Evolutionary conservation across 495 filamentous ascomycete genomes (phyloP).

Genomic region (Neohortaea acidophila): DNA sequence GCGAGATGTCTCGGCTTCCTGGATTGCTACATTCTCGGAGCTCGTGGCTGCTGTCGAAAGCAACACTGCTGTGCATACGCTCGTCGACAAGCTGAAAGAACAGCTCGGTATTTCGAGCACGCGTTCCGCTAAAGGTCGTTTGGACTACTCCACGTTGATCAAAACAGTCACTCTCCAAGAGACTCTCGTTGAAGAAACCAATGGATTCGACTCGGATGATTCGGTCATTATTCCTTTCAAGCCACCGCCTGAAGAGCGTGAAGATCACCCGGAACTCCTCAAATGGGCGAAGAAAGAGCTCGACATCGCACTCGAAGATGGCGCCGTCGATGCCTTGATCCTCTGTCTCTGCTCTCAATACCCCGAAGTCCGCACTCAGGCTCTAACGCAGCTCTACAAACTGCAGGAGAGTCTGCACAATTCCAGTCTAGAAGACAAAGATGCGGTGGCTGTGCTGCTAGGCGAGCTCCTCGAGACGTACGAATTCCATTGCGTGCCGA

Average conservation of each 20-base stretch:
- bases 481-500: conserved; percentile 22
- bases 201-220: too few species aligned
- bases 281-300: conserved; percentile 62
- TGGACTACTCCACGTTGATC: too few species aligned
- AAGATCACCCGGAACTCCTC: conserved; percentile 43
- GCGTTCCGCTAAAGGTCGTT: too few species aligned
- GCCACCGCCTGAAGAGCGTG: conserved; percentile 28
- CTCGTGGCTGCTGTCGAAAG: neutral
- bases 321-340: conserved; percentile 48
- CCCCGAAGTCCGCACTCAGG: conserved; percentile 58
- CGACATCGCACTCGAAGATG: conserved; percentile 58
- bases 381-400: conserved; percentile 48
- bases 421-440: conserved; percentile 57
- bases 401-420: conserved; percentile 39
- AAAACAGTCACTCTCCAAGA: too few species aligned
- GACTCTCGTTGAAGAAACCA: too few species aligned
- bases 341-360: conserved; percentile 61
- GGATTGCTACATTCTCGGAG: neutral
- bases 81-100: neutral
- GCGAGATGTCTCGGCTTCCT: neutral
- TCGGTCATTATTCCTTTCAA: conserved; percentile 6
- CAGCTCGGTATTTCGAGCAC: too few species aligned
- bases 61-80: neutral
- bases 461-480: conserved; percentile 67
- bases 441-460: conserved; percentile 57